Base-by-base conservation (phyloP, 2,329 filamentous ascomycete genomes). In the Taxawa tesnikishii region DNA sequence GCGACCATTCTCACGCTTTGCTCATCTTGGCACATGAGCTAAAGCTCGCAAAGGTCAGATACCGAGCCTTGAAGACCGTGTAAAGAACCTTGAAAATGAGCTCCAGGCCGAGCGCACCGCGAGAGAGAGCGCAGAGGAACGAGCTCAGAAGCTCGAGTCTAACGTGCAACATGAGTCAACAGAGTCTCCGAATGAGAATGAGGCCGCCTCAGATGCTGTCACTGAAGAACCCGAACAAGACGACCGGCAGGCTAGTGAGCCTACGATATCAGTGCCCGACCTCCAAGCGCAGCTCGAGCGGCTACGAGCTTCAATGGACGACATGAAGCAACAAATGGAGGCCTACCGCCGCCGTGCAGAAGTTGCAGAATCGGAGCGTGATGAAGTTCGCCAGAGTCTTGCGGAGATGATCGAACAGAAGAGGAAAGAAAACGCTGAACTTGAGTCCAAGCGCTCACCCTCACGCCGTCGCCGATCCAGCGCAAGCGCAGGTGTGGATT, bases 361-460 rank as follows among this genome's bases (percentile, higher is more conserved):
- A 53, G 42, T 30, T 37, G 87, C 85, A 3, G 88, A 96, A 52
- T 62, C 70, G 6, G 85, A 94, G 46, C 73, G 79, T 28, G 74
- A 79, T 33, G 66, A 73, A 26, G 74, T 77, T 33, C 75, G 79
- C 33, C 78, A 80, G 53, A 79, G 79, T 2, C 60, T 98, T 27
- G 78, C 81, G 1, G 83, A 94, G 50, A 90, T 96, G 83, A 77
- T 94, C 9, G 67, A 83, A 45, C 78, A 79, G 43, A 79, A 94
- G 34, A 74, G 85, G 32, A 33, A 33, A 27, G 34, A 37, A 13
- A 28, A 37, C 17, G 34, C 34, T 14, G 29, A 33, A 14, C 2
- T 17, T 5, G 26, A 32, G n/a, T 5, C 11, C 15, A 19, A 17
- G 13, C 29, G 26, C 12, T 29, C 27, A 7, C 27, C 10, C 15